Evolutionary conservation across 2,329 filamentous ascomycete genomes (phyloP), one percentile per base, ranked within the genome.

Genomic region (Trichothecium roseum): DNA sequence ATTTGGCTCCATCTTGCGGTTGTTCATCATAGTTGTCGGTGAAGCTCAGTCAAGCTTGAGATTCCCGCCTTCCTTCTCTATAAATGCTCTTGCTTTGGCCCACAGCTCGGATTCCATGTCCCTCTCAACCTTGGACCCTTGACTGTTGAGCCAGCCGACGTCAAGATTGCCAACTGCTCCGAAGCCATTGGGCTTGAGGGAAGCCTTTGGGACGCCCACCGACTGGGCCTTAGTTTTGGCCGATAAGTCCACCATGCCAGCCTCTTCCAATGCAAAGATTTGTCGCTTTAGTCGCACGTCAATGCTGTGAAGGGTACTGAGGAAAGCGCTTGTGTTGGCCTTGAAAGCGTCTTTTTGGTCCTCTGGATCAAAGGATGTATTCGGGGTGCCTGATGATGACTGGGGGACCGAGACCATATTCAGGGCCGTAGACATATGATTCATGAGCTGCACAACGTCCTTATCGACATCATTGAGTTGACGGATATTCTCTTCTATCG

Each of bases 141-240:
- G 73, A 49, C 84, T 88, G 53, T 95, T 96, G 48, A 96, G 60
- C 75, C 84, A 89, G 22, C 88, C 88, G 12, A 93, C 80, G 52
- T 95, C 88, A 36, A 95, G 65, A 18, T 62, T 63, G 8, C 72
- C 73, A 24, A 76, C 70, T 46, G 65, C 66, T 16, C 66, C 74
- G 38, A 65, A 59, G 28, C 68, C 73, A 30, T 74, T 62, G 28
- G 77, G 66, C 52, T 75, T 61, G 44, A 74, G 45, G 8, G 64
- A 63, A 10, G 59, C 14, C 16, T 39, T 39, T 20, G 15, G n/a
- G 10, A 6, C 30, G 10, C 12, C 26, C 9, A 1, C 46, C 46
- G 7, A 46, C 52, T 53, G 53, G 29, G 55, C 50, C 1, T 53
- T 64, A 31, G 48, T 50, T 2, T 43, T 52, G 31, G 50, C 53